Percentiles rank a stretch among this genome's conserved stretches.
phyloP scores from a whole-genome alignment of 352 stramenopile species.

The Pythium angustatum region DNA sequence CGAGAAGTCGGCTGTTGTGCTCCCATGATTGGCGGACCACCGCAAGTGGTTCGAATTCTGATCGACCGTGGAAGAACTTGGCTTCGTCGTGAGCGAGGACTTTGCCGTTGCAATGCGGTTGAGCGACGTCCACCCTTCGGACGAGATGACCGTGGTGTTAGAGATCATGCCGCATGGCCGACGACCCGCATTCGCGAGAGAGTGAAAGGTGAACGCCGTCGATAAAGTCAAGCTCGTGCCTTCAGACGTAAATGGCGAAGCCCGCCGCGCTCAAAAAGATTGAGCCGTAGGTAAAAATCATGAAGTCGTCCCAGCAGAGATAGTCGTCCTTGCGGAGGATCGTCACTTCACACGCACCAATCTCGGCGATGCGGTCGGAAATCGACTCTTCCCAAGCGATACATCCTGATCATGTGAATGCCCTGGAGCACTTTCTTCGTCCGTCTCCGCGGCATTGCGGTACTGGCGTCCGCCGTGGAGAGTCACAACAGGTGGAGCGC shows the following conservation, averaged over 20 bases:
- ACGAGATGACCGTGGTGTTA: conserved; percentile 34
- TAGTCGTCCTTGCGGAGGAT: conserved; percentile 21
- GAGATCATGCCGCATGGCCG: conserved; percentile 42
- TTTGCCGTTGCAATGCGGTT: conserved; percentile 32
- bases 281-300: conserved; percentile 19
- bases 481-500: too few species aligned
- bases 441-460: too few species aligned
- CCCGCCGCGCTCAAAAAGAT: conserved; percentile 25
- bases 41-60: conserved; percentile 2
- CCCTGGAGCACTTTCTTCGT: conserved; percentile 93
- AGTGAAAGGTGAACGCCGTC: conserved; percentile 38
- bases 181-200: conserved; percentile 38
- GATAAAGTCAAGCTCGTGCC: conserved; percentile 14
- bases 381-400: conserved; percentile 77
- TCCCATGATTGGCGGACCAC: conserved; percentile 26
- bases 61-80: conserved; percentile 4
- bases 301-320: conserved; percentile 14
- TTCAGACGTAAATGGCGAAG: conserved; percentile 23
- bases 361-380: conserved; percentile 32
- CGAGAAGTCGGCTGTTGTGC: conserved; percentile 37
- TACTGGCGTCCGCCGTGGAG: too few species aligned
- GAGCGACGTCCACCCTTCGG: conserved; percentile 34
- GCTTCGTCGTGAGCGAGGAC: conserved; percentile 41
- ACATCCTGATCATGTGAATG: conserved; percentile 91
- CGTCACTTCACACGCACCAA: conserved; percentile 45